Evolutionary conservation across 257 asterid genomes (phyloP).

Genomic region (Nicotiana undulata): DNA sequence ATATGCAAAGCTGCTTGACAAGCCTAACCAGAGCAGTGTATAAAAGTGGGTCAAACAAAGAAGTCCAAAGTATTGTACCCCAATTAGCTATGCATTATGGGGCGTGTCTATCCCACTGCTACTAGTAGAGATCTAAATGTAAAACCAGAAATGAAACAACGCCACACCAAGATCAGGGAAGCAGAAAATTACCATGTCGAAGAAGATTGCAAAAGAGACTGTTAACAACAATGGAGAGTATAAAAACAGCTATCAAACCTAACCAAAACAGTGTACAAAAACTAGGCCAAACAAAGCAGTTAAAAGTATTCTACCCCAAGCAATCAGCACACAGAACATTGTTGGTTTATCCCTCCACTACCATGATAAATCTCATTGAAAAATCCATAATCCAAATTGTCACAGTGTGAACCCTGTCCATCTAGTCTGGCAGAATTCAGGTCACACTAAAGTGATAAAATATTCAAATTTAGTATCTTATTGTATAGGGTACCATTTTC

Average conservation of each 20-base stretch:
- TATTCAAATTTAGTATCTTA: not conserved
- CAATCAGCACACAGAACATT: not conserved
- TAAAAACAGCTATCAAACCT: not conserved
- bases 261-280: not conserved
- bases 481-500: not conserved
- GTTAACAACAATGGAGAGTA: not conserved
- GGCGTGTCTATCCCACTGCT: not conserved
- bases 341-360: not conserved
- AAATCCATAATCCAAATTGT: not conserved
- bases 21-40: not conserved
- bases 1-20: not conserved
- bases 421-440: not conserved
- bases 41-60: conserved; percentile 1
- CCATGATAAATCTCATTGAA: not conserved
- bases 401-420: not conserved
- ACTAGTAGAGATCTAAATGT: not conserved
- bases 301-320: not conserved
- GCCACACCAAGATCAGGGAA: not conserved
- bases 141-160: not conserved
- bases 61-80: not conserved
- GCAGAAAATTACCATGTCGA: not conserved
- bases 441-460: not conserved
- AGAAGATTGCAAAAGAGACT: not conserved
- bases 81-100: not conserved
- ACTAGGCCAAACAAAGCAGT: not conserved